Evolutionary conservation across 2,329 filamentous ascomycete species (phyloP).

Genomic region (Alternaria gaisen): DNA sequence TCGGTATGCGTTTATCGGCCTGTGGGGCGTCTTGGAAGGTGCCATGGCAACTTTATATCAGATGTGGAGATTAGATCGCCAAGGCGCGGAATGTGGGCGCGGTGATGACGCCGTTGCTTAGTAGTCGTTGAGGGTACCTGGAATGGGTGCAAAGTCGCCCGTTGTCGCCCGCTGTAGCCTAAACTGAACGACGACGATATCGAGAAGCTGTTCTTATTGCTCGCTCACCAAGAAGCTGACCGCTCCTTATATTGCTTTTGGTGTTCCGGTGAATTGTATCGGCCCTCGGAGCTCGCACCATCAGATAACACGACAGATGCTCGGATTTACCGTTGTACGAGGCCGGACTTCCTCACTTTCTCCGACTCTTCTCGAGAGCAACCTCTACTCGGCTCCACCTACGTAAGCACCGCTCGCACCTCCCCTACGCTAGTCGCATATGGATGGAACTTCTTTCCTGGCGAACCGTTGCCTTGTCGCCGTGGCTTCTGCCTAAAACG

Average conservation of each 20-base stretch:
- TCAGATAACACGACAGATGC: constrained; percentile 1
- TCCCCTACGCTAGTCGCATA: background rate
- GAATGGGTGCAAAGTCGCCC: constrained; percentile 5
- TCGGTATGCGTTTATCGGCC: constrained; percentile 45
- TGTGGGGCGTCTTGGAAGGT: constrained; percentile 28
- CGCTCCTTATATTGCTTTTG: constrained; percentile 3
- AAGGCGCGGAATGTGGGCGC: constrained; percentile 44
- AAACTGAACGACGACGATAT: background rate
- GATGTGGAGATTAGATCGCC: constrained; percentile 51
- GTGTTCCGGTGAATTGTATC: constrained; percentile 7
- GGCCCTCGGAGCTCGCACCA: constrained; percentile 4
- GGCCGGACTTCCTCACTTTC: constrained; percentile 8
- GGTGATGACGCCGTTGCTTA: constrained; percentile 21
- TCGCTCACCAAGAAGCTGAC: background rate
- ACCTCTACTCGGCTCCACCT: constrained; percentile 8
- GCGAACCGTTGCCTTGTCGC: background rate
- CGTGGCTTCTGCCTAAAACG: background rate
- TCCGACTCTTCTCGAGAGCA: background rate
- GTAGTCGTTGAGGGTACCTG: constrained; percentile 2
- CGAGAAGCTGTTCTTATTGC: background rate
- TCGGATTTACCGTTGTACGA: background rate
- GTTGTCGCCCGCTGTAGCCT: background rate
- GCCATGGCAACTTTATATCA: constrained; percentile 40
- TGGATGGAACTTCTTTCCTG: background rate
- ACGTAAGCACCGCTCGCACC: background rate